Base-by-base conservation (phyloP, 2,329 filamentous ascomycete genomes). In the Podosphaera xanthii region DNA sequence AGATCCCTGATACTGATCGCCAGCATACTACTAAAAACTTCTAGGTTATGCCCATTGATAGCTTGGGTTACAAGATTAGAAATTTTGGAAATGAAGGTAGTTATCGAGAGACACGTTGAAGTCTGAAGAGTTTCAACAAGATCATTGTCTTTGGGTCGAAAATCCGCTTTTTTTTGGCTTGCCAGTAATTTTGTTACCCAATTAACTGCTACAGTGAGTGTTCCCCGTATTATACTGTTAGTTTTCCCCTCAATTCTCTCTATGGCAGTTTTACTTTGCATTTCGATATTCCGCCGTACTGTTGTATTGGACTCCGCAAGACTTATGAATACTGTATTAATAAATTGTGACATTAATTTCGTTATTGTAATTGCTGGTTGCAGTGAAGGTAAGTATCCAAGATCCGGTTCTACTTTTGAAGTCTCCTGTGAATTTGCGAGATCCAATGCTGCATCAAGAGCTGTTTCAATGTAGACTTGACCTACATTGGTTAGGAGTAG, bases 341-440 rank as follows among this genome's bases (percentile, higher is more conserved):
- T 90, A 66, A 92, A 95, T 62, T 88, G 87, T 65, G 91, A 84
- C 81, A 97, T 94, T 65, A 98, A 80, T 69, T 91, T 90, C 7
- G 92, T 85, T 63, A 96, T 91, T 59, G 83, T 90, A 59, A 95
- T 87, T 7, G 88, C 86, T 1, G 86, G 82, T 40, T 86, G 84
- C 44, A 97, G 77, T 8, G 82, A 81, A 5, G 83, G 80, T 46
- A 98, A 77, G 70, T 94, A 96, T 2, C 79, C 78, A 57, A 97
- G 77, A 69, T 98, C 91, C 0, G 92, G 92, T 68, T 96, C 91
- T 12, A 77, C 79, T 70, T 91, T 96, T 58, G 77, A 73, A 64
- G 78, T 82, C 70, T 97, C 91, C 67, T 92, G 85, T 0, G 83
- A 75, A 0, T 82, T 76, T 34, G 88, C 87, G 60, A 81, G 77